These are phyloP conservation scores for Phytophthora uliginosa DNA, from an alignment of 352 stramenopile genomes.

Conservation along the genomic window DNA sequence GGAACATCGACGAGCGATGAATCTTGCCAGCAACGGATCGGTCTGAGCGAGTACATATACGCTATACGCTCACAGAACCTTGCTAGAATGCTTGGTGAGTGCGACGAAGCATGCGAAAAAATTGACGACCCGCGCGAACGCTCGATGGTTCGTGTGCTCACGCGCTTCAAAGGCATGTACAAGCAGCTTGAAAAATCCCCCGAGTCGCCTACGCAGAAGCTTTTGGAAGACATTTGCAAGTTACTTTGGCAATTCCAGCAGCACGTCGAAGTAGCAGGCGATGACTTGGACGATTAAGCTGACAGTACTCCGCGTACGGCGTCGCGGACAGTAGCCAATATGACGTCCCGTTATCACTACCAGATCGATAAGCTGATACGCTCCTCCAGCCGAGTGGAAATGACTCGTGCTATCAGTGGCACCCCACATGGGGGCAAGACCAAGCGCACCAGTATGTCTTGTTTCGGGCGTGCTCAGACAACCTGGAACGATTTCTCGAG, in stretches of 20 bases:
- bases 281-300: background rate
- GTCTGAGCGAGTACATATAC: background rate
- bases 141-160: background rate
- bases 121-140: background rate
- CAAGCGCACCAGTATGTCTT: background rate
- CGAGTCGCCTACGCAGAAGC: background rate
- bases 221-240: background rate
- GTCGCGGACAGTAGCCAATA: background rate
- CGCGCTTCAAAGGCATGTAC: background rate
- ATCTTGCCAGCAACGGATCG: background rate
- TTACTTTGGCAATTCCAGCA: background rate
- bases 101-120: background rate
- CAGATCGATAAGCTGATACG: background rate
- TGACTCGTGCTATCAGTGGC: background rate
- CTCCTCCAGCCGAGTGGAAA: background rate
- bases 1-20: background rate
- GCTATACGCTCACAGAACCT: background rate
- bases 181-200: background rate
- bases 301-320: background rate
- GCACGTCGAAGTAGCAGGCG: background rate
- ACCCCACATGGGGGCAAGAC: background rate
- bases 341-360: background rate
- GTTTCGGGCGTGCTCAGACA: background rate
- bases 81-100: background rate
- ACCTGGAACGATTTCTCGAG: background rate